Base-by-base conservation (phyloP, 2,329 filamentous ascomycete genomes). In the Calcarisporium arbuscula region DNA sequence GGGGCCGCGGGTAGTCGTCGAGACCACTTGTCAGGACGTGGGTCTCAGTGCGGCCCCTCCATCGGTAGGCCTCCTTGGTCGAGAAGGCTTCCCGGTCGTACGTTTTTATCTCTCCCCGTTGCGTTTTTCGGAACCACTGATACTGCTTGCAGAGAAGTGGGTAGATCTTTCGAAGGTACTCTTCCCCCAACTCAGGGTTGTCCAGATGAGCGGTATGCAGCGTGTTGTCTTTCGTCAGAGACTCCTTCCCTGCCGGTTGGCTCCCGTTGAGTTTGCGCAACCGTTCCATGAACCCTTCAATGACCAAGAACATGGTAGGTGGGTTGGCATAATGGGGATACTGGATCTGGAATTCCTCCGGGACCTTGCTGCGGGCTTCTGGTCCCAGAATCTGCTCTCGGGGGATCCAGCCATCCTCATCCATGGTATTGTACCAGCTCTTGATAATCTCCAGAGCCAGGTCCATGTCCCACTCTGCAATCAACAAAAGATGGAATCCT, bases 301-400 rank as follows among this genome's bases (percentile, higher is more conserved):
- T 70, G 40, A 92, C 80, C 53, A 96, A 79, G 63, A 95, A 95
- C 2, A 96, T 72, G 0, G 92, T 96, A 0, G 92, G 92, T 0
- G 92, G 92, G 59, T 98, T 98, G 33, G 92, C 92, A 52, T 95
- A 95, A 58, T 96, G 89, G 17, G 92, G 90, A 54, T 96, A 96
- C 54, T 96, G 92, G 11, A 88, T 76, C 51, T 94, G 89, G 57
- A 98, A 98, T 60, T 96, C 89, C 5, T 71, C 60, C 0, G 92
- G 92, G 3, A 98, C 92, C 62, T 95, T 96, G 71, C 84, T 95
- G 43, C 90, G 80, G 30, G 92, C 92, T 64, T 98, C 92, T 3
- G 74, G 62, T 2, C 92, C 92, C 3, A 98, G 74, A 40, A 98
- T 96, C 62, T 95, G 89, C 65, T 98, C 92, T 33, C 92, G 82